Evolutionary conservation across 2,329 filamentous ascomycete genomes (phyloP).

Genomic region (Aspergillus cejpii): DNA sequence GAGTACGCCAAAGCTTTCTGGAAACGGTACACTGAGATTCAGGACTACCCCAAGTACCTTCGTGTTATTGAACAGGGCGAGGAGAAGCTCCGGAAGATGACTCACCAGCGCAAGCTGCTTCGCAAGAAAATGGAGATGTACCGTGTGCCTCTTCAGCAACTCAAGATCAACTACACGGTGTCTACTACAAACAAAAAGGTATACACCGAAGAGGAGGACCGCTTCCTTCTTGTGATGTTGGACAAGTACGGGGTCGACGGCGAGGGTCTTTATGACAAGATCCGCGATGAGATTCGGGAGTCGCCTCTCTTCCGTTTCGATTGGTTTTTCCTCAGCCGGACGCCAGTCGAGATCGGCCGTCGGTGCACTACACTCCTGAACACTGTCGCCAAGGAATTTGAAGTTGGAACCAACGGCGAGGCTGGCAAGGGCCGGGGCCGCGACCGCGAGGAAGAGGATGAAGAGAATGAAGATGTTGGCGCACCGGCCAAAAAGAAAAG

Average conservation of each 20-base stretch:
- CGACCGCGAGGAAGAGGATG: constrained; percentile 69
- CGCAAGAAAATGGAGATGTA: constrained; percentile 94
- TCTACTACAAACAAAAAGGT: constrained; percentile 99
- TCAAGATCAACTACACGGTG: constrained; percentile 98
- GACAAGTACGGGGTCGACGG: constrained; percentile 89
- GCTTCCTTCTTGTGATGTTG: constrained; percentile 87
- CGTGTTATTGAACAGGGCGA: constrained; percentile 88
- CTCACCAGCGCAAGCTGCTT: constrained; percentile 87
- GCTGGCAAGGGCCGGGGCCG: constrained; percentile 57
- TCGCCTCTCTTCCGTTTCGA: constrained; percentile 95
- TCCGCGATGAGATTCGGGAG: constrained; percentile 94
- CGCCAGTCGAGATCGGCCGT: constrained; percentile 83
- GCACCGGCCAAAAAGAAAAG: constrained; percentile 91
- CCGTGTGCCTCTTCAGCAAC: constrained; percentile 91
- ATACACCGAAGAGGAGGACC: constrained; percentile 96
- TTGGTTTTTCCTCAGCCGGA: constrained; percentile 97
- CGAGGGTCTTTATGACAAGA: constrained; percentile 82
- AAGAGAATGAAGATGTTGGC: constrained; percentile 72
- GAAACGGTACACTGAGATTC: constrained; percentile 86
- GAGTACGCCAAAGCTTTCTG: constrained; percentile 93
- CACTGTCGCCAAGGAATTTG: constrained; percentile 91
- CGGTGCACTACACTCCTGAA: constrained; percentile 91
- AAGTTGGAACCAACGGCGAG: constrained; percentile 59
- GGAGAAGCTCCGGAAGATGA: constrained; percentile 77
- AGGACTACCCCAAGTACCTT: constrained; percentile 83